Base-by-base conservation (phyloP, 441 rosid genomes). In the Theobroma grandiflorum region DNA sequence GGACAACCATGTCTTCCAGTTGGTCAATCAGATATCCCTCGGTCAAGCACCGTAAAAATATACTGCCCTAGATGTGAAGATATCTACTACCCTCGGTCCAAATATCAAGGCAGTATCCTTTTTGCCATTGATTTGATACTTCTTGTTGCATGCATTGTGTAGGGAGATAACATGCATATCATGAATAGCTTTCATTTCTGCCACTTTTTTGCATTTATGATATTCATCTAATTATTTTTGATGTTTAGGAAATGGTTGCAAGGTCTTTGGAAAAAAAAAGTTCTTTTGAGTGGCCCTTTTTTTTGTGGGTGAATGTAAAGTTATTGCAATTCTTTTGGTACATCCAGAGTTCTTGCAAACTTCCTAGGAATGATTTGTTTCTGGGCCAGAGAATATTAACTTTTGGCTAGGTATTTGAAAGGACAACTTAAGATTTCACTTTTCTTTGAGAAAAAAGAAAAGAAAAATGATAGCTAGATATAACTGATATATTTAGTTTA, bases 41-140 rank as follows among this genome's bases (percentile, higher is more conserved):
- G 94, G 33, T 88, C 92, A 35, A 90, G 94, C 80, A 92, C 93
- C 2, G 90, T 92, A 57, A 91, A 91, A 84, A 87, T 91, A 77
- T 92, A 89, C 81, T 92, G 96, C 82, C 92, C 93, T 8, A 90
- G 89, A 85, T 92, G 96, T 76, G 94, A 92, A 78, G 96, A 92
- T 84, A 83, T 90, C 5, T 92, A 91, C 84, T 92, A 91, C 84
- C 96, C 96, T 52, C 90, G 93, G 62, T 92, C 94, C 82, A 92
- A 92, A 86, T 91, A 89, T 89, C 96, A 92, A 90, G 94, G 96
- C 89, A 92, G 96, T 92, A 91, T 89, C 94, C 93, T 90, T 91
- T 78, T 9, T 35, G 22, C 45, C 11, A 55, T 43, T 67, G 38
- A 22, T 68, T 40, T 40, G 16, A 45, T 7, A 40, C 50, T 49